These are phyloP conservation scores for Psidium guajava DNA, from an alignment of 345 rosid genomes.

Conservation along the genomic window DNA sequence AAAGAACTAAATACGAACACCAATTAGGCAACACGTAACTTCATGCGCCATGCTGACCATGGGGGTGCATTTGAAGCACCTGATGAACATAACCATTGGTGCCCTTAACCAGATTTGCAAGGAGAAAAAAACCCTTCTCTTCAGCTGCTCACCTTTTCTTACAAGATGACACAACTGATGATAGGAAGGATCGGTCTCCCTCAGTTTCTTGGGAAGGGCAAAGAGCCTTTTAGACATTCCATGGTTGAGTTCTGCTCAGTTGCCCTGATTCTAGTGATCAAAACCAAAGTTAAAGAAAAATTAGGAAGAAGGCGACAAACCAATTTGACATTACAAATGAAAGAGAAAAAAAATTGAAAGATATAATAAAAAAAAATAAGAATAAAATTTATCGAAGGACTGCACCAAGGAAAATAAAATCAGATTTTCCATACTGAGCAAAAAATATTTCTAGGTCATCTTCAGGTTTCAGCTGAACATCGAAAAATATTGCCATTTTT, in stretches of 20 bases:
- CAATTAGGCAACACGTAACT: not conserved
- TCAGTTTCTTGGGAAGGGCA: conserved; percentile 45
- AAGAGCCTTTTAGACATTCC: conserved; percentile 81
- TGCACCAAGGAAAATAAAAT: too few relatives aligned
- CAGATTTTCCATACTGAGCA: too few relatives aligned
- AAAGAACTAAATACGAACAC: not conserved
- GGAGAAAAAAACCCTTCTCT: conserved; percentile 80
- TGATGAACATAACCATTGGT: conserved; percentile 60
- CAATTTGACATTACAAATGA: not conserved
- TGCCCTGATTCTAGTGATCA: conserved; percentile 33
- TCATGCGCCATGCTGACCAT: conserved; percentile 64
- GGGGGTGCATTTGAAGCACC: conserved; percentile 60
- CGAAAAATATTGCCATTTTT: too few relatives aligned
- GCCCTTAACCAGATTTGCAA: conserved; percentile 67
- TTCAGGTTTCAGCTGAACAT: too few relatives aligned
- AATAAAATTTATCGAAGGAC: too few relatives aligned
- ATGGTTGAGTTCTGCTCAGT: conserved; percentile 40
- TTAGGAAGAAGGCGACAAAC: not conserved
- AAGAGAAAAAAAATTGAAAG: too few relatives aligned
- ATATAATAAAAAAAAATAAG: too few relatives aligned
- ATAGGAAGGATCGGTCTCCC: conserved; percentile 63
- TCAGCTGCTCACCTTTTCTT: conserved; percentile 90
- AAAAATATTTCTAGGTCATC: too few relatives aligned
- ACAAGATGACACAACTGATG: conserved; percentile 61
- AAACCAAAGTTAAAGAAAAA: not conserved